Conservation (phyloP, 768 basidiomycete genomes). For the Trametes meyenii region DNA sequence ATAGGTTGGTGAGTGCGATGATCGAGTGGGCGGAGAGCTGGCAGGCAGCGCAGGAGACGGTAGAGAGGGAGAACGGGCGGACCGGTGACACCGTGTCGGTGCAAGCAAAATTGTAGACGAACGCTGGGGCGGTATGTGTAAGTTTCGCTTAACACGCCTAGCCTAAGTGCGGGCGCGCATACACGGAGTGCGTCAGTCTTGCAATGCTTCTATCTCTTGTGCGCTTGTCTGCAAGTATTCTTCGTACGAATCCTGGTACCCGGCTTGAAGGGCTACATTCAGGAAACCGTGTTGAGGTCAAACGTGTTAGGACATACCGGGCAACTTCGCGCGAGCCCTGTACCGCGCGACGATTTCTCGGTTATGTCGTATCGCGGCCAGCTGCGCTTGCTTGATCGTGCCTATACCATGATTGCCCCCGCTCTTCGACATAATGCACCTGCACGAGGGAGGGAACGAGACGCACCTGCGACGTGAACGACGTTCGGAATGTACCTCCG, state of each 20-base stretch:
- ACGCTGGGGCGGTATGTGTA: too few relatives aligned
- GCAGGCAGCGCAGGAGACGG: constrained; percentile 11
- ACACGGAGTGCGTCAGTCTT: constrained; percentile 48
- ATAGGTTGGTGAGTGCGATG: constrained; percentile 43
- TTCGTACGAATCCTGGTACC: constrained; percentile 64
- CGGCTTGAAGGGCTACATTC: constrained; percentile 36
- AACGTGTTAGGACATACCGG: constrained; percentile 42
- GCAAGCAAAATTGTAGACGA: constrained; percentile 24
- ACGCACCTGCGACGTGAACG: constrained; percentile 76
- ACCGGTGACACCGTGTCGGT: not conserved
- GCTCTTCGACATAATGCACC: not conserved
- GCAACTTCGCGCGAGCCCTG: constrained; percentile 52
- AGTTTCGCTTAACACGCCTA: too few relatives aligned
- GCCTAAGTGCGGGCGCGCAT: not conserved
- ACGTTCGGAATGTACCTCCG: constrained; percentile 70
- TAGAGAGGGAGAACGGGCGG: constrained; percentile 1
- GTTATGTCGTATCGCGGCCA: constrained; percentile 77
- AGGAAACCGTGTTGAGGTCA: not conserved
- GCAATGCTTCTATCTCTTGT: constrained; percentile 64
- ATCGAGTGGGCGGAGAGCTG: constrained; percentile 31
- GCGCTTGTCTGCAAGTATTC: constrained; percentile 58
- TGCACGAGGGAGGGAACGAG: not conserved
- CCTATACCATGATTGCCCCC: constrained; percentile 45
- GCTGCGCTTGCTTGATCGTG: constrained; percentile 83
- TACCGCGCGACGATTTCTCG: constrained; percentile 70